Conservation (phyloP, 352 stramenopile genomes). For the Globisporangium mamillatum region DNA sequence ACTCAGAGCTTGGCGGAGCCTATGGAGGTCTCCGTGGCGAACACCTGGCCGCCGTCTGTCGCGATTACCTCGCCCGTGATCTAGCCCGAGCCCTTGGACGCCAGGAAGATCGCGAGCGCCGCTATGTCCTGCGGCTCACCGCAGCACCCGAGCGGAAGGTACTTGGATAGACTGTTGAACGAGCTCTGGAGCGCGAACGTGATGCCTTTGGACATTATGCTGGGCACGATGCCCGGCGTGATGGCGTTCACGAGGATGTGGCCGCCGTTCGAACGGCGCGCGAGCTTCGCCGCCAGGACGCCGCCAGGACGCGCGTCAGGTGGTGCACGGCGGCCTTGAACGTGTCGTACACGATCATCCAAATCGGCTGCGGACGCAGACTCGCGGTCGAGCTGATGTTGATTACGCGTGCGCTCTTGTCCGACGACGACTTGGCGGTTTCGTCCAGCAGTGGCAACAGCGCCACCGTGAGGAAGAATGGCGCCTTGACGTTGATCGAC, state of each 20-base stretch:
- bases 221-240: constrained; percentile 90
- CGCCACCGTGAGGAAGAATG: constrained; percentile 92
- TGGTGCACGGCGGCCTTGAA: constrained; percentile 94
- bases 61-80: constrained; percentile 90
- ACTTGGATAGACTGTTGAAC: constrained; percentile 59
- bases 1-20: constrained; percentile 26
- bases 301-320: constrained; percentile 89
- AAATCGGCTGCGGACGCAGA: constrained; percentile 82
- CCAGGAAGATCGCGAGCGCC: constrained; percentile 90
- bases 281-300: constrained; percentile 89
- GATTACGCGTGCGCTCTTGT: constrained; percentile 58
- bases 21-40: constrained; percentile 42
- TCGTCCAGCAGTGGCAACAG: constrained; percentile 89
- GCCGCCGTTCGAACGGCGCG: constrained; percentile 64
- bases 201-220: constrained; percentile 88
- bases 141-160: constrained; percentile 81
- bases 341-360: constrained; percentile 93
- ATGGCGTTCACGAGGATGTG: constrained; percentile 96
- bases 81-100: constrained; percentile 86
- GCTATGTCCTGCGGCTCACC: constrained; percentile 91
- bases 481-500: constrained; percentile 92
- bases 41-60: constrained; percentile 87
- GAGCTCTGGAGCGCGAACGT: constrained; percentile 36
- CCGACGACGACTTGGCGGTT: constrained; percentile 34
- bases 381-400: constrained; percentile 75